Conservation (phyloP, 345 rosid genomes). For the Sonneratia alba region DNA sequence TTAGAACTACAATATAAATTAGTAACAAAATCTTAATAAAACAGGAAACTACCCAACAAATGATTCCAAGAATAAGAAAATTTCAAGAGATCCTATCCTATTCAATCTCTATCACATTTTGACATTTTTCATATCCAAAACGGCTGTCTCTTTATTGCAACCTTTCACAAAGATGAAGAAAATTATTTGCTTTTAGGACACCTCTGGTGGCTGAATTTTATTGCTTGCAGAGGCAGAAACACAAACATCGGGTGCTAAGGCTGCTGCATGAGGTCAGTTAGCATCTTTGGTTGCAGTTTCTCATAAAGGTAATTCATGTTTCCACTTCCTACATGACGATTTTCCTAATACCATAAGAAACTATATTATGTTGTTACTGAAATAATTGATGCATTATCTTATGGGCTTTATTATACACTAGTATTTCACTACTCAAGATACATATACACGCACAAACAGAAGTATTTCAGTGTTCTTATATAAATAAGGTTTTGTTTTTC, state of each 20-base stretch:
- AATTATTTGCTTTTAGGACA: constrained; percentile 33
- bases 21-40: too few species aligned
- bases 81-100: too few species aligned
- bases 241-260: constrained; percentile 79
- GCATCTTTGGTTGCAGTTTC: constrained; percentile 81
- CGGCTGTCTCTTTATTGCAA: not conserved
- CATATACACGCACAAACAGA: too few species aligned
- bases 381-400: not conserved
- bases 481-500: too few species aligned
- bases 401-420: not conserved
- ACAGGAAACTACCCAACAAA: too few species aligned
- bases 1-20: too few species aligned
- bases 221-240: constrained; percentile 63
- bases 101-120: too few species aligned
- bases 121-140: not conserved
- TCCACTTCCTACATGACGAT: not conserved
- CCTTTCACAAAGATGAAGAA: not conserved
- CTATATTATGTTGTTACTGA: not conserved
- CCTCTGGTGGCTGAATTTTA: constrained; percentile 50
- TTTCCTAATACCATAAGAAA: not conserved
- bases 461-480: too few species aligned
- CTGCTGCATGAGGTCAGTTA: constrained; percentile 84
- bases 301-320: constrained; percentile 35
- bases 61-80: too few species aligned
- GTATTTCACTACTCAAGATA: too few species aligned